Evolutionary conservation across 148 eudicot genomes (phyloP), one percentile per base, ranked within the genome.

Genomic region (Chenopodium suecicum): DNA sequence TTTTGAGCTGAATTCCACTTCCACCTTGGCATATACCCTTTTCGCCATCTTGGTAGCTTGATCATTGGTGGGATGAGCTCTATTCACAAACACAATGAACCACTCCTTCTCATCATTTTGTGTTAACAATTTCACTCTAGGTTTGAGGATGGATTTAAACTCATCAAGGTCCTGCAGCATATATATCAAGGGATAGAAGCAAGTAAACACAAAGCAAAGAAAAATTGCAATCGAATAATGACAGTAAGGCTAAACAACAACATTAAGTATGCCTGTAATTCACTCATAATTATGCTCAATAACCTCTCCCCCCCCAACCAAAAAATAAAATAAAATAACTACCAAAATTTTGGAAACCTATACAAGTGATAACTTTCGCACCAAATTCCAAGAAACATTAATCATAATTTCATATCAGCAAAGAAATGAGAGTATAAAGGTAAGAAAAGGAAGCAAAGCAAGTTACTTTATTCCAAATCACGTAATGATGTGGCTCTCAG

Each of bases 1-100:
- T 88, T 94, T 96, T 64, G 99, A 91, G 90, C 94, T 96, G 84
- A 96, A 96, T 82, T 96, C 99, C 70, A 94, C 99, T 87, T 96
- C 99, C 77, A 94, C 82, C 87, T 86, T 94, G 70, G 97, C 92
- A 87, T 96, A 96, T 58, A 96, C 95, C 89, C 91, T 96, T 83
- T 94, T 96, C 34, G 98, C 95, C 94, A 92, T 91, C 84, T 96
- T 96, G 77, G 91, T 88, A 73, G 98, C 95, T 82, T 89, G 97
- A 89, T 96, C 98, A 78, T 92, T 92, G 85, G 89, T 94, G 73
- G 99, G 91, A 81, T 85, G 91, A 79, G 99, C 97, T 86, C 87
- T 92, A 87, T 94, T 90, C 78, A 96, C 98, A 77, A 92, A 96
- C 47, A 96, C 95, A 82, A 96, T 92, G 87, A 96, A 94, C 97